A percentile compares a stretch with the other conserved stretches of the same genome.
Evolutionary conservation across 352 stramenopile genomes (phyloP).

Genomic region (Phytophthora brassicae): DNA sequence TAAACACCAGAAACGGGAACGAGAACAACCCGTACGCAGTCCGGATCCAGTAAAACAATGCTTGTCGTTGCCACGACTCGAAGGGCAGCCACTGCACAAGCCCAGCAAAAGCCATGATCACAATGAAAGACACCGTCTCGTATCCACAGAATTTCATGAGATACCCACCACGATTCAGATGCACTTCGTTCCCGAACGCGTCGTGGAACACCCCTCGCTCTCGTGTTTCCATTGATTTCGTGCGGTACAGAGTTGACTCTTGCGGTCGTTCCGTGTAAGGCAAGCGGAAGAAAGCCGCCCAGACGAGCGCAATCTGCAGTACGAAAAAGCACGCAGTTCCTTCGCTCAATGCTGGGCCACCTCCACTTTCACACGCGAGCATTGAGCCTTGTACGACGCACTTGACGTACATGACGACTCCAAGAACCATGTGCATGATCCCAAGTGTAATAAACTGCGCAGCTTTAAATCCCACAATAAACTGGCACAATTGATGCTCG

Average conservation of each 20-base stretch:
- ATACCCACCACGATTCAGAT: slow-evolving; percentile 80
- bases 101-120: slow-evolving; percentile 66
- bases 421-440: slow-evolving; percentile 66
- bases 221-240: slow-evolving; percentile 45
- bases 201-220: slow-evolving; percentile 62
- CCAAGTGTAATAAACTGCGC: slow-evolving; percentile 90
- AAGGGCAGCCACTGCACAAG: slow-evolving; percentile 72
- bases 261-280: slow-evolving; percentile 75
- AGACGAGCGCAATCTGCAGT: slow-evolving; percentile 82
- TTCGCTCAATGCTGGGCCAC: slow-evolving; percentile 58
- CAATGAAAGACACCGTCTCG: slow-evolving; percentile 77
- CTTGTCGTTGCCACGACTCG: slow-evolving; percentile 75
- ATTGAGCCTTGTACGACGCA: slow-evolving; percentile 71
- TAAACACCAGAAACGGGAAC: slow-evolving; percentile 88
- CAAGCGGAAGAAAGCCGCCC: slow-evolving; percentile 82
- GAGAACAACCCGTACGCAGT: slow-evolving; percentile 85
- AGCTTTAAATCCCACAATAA: slow-evolving; percentile 91
- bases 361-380: slow-evolving; percentile 55
- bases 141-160: slow-evolving; percentile 88
- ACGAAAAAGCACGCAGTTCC: slow-evolving; percentile 84
- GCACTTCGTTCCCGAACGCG: slow-evolving; percentile 80
- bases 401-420: slow-evolving; percentile 67
- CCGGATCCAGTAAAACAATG: slow-evolving; percentile 87
- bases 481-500: slow-evolving; percentile 92
- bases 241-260: slow-evolving; percentile 57